phyloP scores from a whole-genome alignment of 2,329 filamentous ascomycete genomes.

The Incumbomyces lentus region DNA sequence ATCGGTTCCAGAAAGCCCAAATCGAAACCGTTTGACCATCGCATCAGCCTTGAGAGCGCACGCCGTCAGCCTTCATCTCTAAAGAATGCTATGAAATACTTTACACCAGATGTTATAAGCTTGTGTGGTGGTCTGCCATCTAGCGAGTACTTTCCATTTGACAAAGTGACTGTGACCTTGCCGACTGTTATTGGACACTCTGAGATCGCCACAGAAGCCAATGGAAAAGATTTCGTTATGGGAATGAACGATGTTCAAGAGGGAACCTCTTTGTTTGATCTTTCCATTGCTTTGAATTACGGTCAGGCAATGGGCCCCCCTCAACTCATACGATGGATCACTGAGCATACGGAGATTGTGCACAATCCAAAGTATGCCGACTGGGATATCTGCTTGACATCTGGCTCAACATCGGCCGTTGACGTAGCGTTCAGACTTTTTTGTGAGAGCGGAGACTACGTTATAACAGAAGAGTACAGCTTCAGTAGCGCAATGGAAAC shows the following conservation, averaged over 20 bases:
- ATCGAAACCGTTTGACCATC: conserved; percentile 40
- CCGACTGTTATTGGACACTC: no score
- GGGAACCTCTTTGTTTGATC: conserved; percentile 54
- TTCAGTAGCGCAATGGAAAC: conserved; percentile 74
- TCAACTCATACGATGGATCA: conserved; percentile 80
- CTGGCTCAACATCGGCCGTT: conserved; percentile 76
- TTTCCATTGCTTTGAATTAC: conserved; percentile 87
- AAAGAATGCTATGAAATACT: conserved; percentile 68
- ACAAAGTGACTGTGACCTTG: conserved; percentile 63
- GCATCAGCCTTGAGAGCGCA: conserved; percentile 53
- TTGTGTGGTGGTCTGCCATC: conserved; percentile 82
- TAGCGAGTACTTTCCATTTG: conserved; percentile 84
- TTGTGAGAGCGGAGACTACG: conserved; percentile 60
- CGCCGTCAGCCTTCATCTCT: conserved; percentile 54
- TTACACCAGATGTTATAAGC: conserved; percentile 75
- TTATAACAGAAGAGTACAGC: conserved; percentile 84
- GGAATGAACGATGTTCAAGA: conserved; percentile 61
- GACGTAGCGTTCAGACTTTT: conserved; percentile 46
- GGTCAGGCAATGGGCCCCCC: conserved; percentile 79
- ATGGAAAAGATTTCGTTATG: no score
- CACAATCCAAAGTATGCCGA: conserved; percentile 83
- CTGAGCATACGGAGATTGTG: conserved; percentile 89
- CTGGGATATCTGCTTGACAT: conserved; percentile 74
- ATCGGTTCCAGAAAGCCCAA: no score
- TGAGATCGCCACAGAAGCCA: no score